Base-by-base conservation (phyloP, 257 asterid genomes). In the Cruciata laevipes region DNA sequence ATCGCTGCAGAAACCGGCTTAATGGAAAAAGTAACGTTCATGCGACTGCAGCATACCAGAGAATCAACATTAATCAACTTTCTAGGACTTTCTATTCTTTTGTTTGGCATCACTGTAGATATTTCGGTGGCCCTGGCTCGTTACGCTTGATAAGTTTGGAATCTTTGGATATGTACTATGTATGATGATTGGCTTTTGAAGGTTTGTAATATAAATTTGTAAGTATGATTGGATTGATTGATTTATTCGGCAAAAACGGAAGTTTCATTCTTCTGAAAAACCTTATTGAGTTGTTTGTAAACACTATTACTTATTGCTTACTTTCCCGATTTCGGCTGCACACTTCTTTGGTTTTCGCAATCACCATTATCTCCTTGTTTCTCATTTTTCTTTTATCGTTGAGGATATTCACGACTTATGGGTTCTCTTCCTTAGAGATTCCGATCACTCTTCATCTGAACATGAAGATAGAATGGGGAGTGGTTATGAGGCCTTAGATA, bases 1-100 rank as follows among this genome's bases (percentile, higher is more conserved):
- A 76, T 84, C 30, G 66, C 96, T 0, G 95, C 96, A 1, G 47
- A 79, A 72, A 88, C 96, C 0, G 97, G 97, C 44, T 65, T 90
- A 56, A 88, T 85, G 97, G 74, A 88, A 84, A 90, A 83, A 71
- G 77, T 42, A 3, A 75, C 90, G 1, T 64, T 71, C 44, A 32
- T 84, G 78, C 61, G 66, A 59, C 78, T 74, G 27, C 66, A 75
- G 32, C 65, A 68, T 31, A 71, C 71, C 17, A 74, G 69, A 5
- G 96, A 90, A 77, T 62, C 78, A n/a, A 74, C 69, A 47, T 31
- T 86, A 3, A 61, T 88, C 42, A 90, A 90, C 77, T 74, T 90
- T 47, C 84, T 88, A 31, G 97, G 80, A 52, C 21, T 90, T 21
- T 57, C 82, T 2, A 88, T 88, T 52, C 85, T 90, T 66, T 82